These are phyloP conservation scores for Phycomyces blakesleeanus DNA, from an alignment of 192 early-diverging fungal genomes.

Conservation along the genomic window DNA sequence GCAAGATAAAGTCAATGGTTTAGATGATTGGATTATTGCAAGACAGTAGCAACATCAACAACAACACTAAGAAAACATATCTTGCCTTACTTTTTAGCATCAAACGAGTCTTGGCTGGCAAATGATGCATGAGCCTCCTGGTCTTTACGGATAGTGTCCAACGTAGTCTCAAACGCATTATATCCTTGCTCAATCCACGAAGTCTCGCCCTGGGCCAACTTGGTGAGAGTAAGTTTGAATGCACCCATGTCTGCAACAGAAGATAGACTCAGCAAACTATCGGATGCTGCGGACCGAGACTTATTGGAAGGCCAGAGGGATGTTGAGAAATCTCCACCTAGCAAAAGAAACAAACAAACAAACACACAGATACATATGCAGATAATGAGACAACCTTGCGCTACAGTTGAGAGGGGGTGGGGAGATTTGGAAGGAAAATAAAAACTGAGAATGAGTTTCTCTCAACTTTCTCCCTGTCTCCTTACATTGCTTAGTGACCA, in stretches of 20 bases:
- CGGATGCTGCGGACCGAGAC: not conserved
- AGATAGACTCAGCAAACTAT: constrained; percentile 14
- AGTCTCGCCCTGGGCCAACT: constrained; percentile 11
- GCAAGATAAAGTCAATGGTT: too few species aligned
- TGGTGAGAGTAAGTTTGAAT: constrained; percentile 21
- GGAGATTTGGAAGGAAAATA: too few species aligned
- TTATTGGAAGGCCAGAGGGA: constrained; percentile 24
- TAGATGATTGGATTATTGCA: not conserved
- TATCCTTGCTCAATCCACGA: constrained; percentile 7
- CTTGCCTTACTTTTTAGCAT: constrained; percentile 2
- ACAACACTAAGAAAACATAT: too few species aligned
- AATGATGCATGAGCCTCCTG: constrained; percentile 3
- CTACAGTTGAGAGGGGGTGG: too few species aligned
- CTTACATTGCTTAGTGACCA: constrained; percentile 20
- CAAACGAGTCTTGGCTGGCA: constrained; percentile 8
- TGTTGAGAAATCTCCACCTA: constrained; percentile 6
- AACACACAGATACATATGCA: too few species aligned
- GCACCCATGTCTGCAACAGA: constrained; percentile 19
- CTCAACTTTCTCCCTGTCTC: too few species aligned
- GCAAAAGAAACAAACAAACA: not conserved
- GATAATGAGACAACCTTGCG: too few species aligned
- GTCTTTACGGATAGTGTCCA: constrained; percentile 3
- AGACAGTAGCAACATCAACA: not conserved
- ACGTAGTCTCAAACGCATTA: constrained; percentile 19
- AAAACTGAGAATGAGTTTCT: too few species aligned